Evolutionary conservation across 2,329 filamentous ascomycete species (phyloP), one percentile per base, ranked within the genome.

Genomic region (Pseudogymnoascus sp.): DNA sequence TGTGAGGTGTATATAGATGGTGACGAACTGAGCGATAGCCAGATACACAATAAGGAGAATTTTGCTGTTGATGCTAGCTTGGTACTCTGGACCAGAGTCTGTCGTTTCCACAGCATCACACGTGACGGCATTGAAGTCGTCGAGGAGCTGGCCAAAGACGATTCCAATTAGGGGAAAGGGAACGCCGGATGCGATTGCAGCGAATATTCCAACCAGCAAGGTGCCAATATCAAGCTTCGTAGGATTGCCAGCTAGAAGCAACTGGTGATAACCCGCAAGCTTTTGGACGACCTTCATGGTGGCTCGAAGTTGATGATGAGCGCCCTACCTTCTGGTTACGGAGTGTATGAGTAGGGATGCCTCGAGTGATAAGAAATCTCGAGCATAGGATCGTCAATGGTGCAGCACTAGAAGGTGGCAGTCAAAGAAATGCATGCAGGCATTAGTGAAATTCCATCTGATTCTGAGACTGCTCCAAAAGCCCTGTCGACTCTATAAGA

Each of bases 11-110:
- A 79, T 73, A 71, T 89, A 91, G 66, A 89, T 87, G 63, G 83
- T 75, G 39, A 79, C 77, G 66, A 90, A 86, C 64, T 83, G 81
- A 29, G 80, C 85, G 63, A 87, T 82, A 17, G 83, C 83, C 38
- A 90, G 79, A 69, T 86, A 87, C 12, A 87, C 80, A 21, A 89
- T 76, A 58, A 81, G 67, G 70, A 88, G 71, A 39, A 90, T 81
- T 68, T 84, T 87, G 59, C 75, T 69, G 70, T 85, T 80, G 65
- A 86, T 79, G 29, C 71, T 71, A 39, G 68, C 65, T 63, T 82
- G 75, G 41, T 44, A 61, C 55, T 70, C 66, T 5, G 65, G 64
- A 4, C 36, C 61, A 6, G 68, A 64, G 31, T 62, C 72, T 12
- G 67, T 66, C 15, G 68, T 63, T 8, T 69, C 64, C 39, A 74